Percentiles rank a stretch among this genome's conserved stretches.
phyloP scores from a whole-genome alignment of 768 basidiomycete genomes.

The Lactifluus rugatus region DNA sequence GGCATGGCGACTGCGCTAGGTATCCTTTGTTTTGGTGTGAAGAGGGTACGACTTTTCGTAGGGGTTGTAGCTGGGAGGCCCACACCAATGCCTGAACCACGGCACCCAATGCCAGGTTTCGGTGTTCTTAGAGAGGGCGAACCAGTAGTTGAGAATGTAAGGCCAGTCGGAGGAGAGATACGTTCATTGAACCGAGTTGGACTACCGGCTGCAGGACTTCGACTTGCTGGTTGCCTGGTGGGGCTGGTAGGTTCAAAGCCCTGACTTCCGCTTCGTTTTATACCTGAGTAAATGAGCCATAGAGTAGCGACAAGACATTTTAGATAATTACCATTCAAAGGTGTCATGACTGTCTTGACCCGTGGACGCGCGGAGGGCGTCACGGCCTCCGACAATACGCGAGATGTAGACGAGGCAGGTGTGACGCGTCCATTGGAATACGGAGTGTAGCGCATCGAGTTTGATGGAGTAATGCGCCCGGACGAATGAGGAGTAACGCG shows the following conservation, averaged over 20 bases:
- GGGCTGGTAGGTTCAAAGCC: constrained; percentile 16
- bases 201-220: constrained; percentile 15
- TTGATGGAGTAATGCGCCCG: constrained; percentile 21
- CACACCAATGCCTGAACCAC: constrained; percentile 29
- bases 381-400: constrained; percentile 22
- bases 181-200: constrained; percentile 20
- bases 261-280: constrained; percentile 17
- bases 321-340: constrained; percentile 5
- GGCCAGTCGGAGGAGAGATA: constrained; percentile 6
- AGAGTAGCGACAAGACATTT: constrained; percentile 24
- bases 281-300: constrained; percentile 50
- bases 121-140: constrained; percentile 61
- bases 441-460: constrained; percentile 43
- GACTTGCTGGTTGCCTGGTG: constrained; percentile 18
- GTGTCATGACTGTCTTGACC: constrained; percentile 32
- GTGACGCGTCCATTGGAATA: constrained; percentile 37
- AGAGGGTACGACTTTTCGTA: constrained; percentile 29
- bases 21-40: constrained; percentile 54
- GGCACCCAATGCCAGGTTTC: constrained; percentile 37
- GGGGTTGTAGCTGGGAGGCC: constrained; percentile 35
- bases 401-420: constrained; percentile 25
- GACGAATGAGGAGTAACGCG: constrained; percentile 34
- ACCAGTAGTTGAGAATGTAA: constrained; percentile 17
- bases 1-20: constrained; percentile 76
- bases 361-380: constrained; percentile 43